Percentiles rank a stretch among this genome's conserved stretches.
Evolutionary conservation across 2,329 filamentous ascomycete genomes (phyloP).

Genomic region (Corniculantispora saksenae): DNA sequence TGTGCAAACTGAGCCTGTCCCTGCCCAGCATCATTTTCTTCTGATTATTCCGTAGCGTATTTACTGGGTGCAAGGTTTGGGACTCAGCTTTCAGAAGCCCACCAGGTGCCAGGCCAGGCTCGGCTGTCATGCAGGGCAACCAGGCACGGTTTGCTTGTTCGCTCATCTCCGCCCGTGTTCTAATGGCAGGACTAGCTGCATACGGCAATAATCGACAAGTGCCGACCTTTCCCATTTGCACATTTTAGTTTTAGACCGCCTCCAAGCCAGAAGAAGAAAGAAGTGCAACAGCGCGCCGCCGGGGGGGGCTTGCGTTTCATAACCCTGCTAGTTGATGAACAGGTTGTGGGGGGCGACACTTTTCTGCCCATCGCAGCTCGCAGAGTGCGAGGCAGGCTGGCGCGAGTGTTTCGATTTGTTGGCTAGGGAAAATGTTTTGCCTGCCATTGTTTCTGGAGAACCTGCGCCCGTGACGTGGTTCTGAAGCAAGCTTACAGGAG

Average conservation of each 20-base stretch:
- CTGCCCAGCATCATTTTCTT: no score
- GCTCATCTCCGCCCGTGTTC: conserved; percentile 9
- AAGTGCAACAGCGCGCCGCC: neutral
- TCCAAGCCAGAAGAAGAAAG: neutral
- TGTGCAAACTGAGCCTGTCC: no score
- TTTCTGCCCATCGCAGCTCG: neutral
- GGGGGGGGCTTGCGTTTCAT: conserved; percentile 14
- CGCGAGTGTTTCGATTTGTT: neutral
- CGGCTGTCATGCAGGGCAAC: neutral
- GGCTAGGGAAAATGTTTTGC: neutral
- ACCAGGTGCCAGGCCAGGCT: no score
- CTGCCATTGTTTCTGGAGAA: neutral
- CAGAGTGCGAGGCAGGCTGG: neutral
- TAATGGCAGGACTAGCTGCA: neutral
- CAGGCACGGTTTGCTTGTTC: neutral
- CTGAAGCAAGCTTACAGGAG: neutral
- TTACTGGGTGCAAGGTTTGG: no score
- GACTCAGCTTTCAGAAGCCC: no score
- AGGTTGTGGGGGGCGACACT: neutral
- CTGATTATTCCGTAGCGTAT: no score
- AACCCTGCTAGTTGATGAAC: conserved; percentile 15
- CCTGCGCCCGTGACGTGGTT: neutral
- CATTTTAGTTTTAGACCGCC: conserved; percentile 3
- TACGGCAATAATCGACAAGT: conserved; percentile 7
- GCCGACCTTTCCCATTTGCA: neutral